These are phyloP conservation scores for Chaetomiaceae sp. DNA, from an alignment of 2,329 filamentous ascomycete species.

Conservation along the genomic window DNA sequence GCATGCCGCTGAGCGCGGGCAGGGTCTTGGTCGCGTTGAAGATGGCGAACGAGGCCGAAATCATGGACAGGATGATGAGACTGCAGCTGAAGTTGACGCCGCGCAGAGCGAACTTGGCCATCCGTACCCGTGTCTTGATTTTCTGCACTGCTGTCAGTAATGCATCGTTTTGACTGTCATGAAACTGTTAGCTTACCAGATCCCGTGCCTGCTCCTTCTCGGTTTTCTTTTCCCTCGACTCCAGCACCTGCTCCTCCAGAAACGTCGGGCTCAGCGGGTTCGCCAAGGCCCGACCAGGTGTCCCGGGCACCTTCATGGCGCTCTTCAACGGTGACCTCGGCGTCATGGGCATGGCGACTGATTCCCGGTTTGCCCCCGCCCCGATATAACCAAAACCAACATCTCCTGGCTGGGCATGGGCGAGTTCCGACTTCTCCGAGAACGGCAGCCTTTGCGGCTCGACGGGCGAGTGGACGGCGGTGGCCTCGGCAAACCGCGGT, in stretches of 20 bases:
- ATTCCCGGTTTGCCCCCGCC: constrained; percentile 47
- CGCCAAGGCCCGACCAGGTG: constrained; percentile 64
- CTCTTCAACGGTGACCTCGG: constrained; percentile 82
- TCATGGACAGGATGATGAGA: constrained; percentile 86
- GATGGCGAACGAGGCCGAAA: constrained; percentile 82
- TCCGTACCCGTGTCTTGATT: constrained; percentile 83
- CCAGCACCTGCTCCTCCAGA: constrained; percentile 77
- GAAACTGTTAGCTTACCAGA: constrained; percentile 60
- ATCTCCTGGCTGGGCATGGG: constrained; percentile 72
- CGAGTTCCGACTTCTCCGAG: constrained; percentile 50
- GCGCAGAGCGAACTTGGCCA: constrained; percentile 93
- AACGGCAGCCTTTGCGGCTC: constrained; percentile 54
- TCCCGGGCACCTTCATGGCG: constrained; percentile 82
- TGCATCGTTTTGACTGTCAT: background rate
- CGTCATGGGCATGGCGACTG: constrained; percentile 59
- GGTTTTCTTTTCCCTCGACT: constrained; percentile 75
- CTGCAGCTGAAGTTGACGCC: constrained; percentile 96
- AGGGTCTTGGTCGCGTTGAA: constrained; percentile 83
- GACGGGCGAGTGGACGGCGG: constrained; percentile 71
- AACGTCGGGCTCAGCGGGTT: constrained; percentile 91
- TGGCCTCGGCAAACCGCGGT: constrained; percentile 77
- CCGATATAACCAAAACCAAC: constrained; percentile 90
- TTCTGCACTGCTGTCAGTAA: constrained; percentile 54
- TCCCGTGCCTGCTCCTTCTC: constrained; percentile 86
- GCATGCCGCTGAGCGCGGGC: constrained; percentile 71